Percentiles rank a stretch among this genome's conserved stretches.
These are phyloP conservation scores for Vigna reflexopilosa DNA, from an alignment of 306 rosid species.

Conservation along the genomic window DNA sequence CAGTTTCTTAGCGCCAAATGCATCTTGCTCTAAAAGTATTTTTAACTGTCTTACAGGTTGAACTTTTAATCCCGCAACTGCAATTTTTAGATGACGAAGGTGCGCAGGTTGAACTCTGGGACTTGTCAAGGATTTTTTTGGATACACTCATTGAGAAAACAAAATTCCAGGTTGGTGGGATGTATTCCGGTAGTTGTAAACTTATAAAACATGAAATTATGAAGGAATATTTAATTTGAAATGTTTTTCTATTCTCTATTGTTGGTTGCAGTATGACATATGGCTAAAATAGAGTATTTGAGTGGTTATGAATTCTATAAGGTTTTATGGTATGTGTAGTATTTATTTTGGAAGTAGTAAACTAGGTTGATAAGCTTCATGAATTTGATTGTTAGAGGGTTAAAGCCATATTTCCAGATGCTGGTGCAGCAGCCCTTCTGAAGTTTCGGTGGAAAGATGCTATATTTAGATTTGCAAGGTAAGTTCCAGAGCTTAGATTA, in stretches of 20 bases:
- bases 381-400: constrained; percentile 69
- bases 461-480: constrained; percentile 86
- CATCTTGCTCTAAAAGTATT: constrained; percentile 3
- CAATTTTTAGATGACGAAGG: constrained; percentile 97
- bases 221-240: constrained; percentile 28
- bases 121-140: constrained; percentile 78
- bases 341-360: constrained; percentile 14
- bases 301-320: constrained; percentile 22
- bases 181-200: constrained; percentile 33
- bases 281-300: too few species aligned
- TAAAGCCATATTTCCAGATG: constrained; percentile 96
- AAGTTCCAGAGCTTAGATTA: constrained; percentile 37
- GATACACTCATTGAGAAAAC: constrained; percentile 79
- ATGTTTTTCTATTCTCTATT: constrained; percentile 16
- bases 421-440: constrained; percentile 97
- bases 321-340: constrained; percentile 12
- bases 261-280: too few species aligned
- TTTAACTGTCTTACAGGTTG: constrained; percentile 67
- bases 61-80: constrained; percentile 94
- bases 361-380: constrained; percentile 44
- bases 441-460: constrained; percentile 87
- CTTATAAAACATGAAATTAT: constrained; percentile 31
- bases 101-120: constrained; percentile 97
- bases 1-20: constrained; percentile 18
- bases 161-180: constrained; percentile 64